Conservation (phyloP, 2,329 filamentous ascomycete species). For the Elsinoe arachidis region DNA sequence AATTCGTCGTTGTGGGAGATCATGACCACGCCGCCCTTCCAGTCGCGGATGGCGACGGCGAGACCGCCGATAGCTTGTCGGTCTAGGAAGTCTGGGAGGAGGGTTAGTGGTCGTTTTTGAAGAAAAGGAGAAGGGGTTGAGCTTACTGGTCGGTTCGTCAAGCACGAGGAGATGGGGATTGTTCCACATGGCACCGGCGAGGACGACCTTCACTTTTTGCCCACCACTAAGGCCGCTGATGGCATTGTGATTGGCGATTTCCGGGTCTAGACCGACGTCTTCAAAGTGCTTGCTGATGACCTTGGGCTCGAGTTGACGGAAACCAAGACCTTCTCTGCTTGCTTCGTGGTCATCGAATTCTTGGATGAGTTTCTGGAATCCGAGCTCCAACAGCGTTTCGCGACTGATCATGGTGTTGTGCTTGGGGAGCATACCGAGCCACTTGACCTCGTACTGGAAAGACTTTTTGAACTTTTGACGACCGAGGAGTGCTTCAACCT, state of each 20-base stretch:
- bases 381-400: slow-evolving; percentile 76
- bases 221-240: slow-evolving; percentile 93
- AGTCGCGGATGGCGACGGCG: slow-evolving; percentile 95
- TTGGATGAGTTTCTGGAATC: slow-evolving; percentile 88
- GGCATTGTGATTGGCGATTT: slow-evolving; percentile 98
- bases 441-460: slow-evolving; percentile 98
- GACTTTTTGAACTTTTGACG: slow-evolving; percentile 98
- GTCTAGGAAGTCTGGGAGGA: slow-evolving; percentile 7
- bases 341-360: slow-evolving; percentile 99
- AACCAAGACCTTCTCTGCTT: slow-evolving; percentile 95
- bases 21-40: slow-evolving; percentile 97
- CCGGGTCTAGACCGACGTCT: slow-evolving; percentile 88
- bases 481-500: slow-evolving; percentile 83
- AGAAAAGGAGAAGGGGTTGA: neutral
- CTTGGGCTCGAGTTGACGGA: slow-evolving; percentile 84
- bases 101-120: neutral
- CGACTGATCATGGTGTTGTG: slow-evolving; percentile 87
- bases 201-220: slow-evolving; percentile 98
- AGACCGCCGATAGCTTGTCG: slow-evolving; percentile 73
- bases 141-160: slow-evolving; percentile 11
- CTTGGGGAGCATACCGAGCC: slow-evolving; percentile 81
- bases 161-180: slow-evolving; percentile 96
- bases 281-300: slow-evolving; percentile 98
- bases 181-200: slow-evolving; percentile 67
- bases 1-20: slow-evolving; percentile 99